phyloP scores from a whole-genome alignment of 1,284 basidiomycete genomes.

The Fomitopsis pinicola region DNA sequence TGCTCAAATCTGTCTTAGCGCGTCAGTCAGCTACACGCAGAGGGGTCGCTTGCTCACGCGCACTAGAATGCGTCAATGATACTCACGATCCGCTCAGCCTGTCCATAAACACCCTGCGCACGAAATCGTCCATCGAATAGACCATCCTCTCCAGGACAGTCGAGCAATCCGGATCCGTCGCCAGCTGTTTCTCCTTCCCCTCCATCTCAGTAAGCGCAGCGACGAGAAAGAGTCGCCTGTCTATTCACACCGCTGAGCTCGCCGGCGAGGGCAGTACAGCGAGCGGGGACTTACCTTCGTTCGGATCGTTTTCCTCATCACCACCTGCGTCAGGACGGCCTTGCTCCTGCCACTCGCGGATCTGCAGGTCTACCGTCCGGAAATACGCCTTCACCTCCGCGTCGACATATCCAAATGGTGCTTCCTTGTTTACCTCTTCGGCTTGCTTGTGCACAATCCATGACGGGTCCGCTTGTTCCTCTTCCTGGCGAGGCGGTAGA shows the following conservation, averaged over 20 bases:
- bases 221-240: slow-evolving; percentile 77
- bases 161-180: slow-evolving; percentile 90
- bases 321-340: slow-evolving; percentile 27
- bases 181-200: slow-evolving; percentile 82
- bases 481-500: slow-evolving; percentile 6
- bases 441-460: slow-evolving; percentile 55
- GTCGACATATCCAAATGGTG: slow-evolving; percentile 85
- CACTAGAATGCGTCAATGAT: background rate
- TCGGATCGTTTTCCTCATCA: slow-evolving; percentile 56
- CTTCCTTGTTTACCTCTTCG: slow-evolving; percentile 52
- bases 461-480: slow-evolving; percentile 40
- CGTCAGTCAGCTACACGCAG: slow-evolving; percentile 17
- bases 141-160: slow-evolving; percentile 83
- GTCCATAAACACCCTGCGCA: slow-evolving; percentile 83
- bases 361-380: slow-evolving; percentile 78
- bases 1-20: slow-evolving; percentile 50
- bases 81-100: slow-evolving; percentile 82
- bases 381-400: slow-evolving; percentile 90
- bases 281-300: slow-evolving; percentile 56
- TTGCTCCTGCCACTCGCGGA: slow-evolving; percentile 78
- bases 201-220: slow-evolving; percentile 82
- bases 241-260: slow-evolving; percentile 34
- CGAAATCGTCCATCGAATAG: slow-evolving; percentile 93
- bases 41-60: background rate
- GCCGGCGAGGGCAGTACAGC: background rate